Base-by-base conservation (phyloP, 192 early-diverging fungal species). In the Haplosporangium gracile region DNA sequence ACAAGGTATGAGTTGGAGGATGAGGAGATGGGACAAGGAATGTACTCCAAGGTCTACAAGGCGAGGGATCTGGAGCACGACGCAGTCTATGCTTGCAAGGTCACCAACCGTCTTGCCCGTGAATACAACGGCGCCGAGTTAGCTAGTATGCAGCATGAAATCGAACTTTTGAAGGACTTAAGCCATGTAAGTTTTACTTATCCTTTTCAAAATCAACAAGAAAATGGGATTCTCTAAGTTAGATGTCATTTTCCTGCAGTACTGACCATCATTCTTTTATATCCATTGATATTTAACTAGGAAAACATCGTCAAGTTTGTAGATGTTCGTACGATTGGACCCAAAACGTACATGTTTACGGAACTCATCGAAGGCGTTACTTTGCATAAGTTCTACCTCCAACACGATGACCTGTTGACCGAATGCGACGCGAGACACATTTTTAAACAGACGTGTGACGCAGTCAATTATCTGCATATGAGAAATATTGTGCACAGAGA, bases 361-460 rank as follows among this genome's bases (percentile, higher is more conserved):
- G 84, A 86, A 22, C 49, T 47, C 32, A 77, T 80, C 34, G 45
- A 77, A 4, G 84, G 84, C 6, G 26, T 29, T 0, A 81, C 78
- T 42, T 34, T 86, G 24, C 39, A 43, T 4, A 42, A 42, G 2
- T 73, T 77, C 36, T 68, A 72, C 22, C 5, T 9, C 8, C 8
- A 49, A 2, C 4, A 36, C 5, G 40, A 51, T 71, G 29, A 55
- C 20, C 69, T 68, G 20, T 3, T 73, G 34, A 43, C 78, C 4
- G 83, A 86, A 10, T 1, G 72, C 20, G 75, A 77, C 2, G 57
- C 75, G 4, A 40, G 84, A 34, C 16, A 78, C 1, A 81, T 81
- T 18, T 86, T 86, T n/a, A 5, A 32, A 34, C 84, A 86, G 36
- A 38, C 69, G 5, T 86, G 84, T n/a, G 63, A 74, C 5, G 84